Percentiles rank a stretch among this genome's conserved stretches.
Evolutionary conservation across 306 rosid genomes (phyloP).

Genomic region (Casuarina cunninghamiana): DNA sequence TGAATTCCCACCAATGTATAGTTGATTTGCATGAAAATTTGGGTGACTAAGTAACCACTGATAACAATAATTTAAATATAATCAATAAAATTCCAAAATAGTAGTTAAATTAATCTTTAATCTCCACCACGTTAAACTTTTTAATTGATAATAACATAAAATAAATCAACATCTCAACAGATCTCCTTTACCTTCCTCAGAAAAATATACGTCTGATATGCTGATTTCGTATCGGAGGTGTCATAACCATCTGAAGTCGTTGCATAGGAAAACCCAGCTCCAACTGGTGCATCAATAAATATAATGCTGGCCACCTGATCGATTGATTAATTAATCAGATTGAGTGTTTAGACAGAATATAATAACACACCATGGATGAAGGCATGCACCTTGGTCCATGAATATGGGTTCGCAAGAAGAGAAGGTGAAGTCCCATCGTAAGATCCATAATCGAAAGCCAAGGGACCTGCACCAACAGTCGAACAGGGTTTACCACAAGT

Average conservation of each 20-base stretch:
- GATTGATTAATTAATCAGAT: neutral
- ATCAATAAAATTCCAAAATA: neutral
- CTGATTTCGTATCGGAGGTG: conserved; percentile 23
- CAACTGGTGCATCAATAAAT: conserved; percentile 35
- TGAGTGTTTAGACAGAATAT: neutral
- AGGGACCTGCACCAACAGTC: conserved; percentile 21
- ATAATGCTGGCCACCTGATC: conserved; percentile 27
- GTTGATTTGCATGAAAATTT: conserved; percentile 20
- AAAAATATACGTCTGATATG: conserved; percentile 11
- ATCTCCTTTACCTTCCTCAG: conserved; percentile 25
- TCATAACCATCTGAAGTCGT: conserved; percentile 1
- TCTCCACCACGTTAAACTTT: no score
- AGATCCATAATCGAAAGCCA: conserved; percentile 7
- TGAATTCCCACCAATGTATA: conserved; percentile 30
- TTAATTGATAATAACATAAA: neutral
- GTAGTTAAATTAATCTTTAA: no score
- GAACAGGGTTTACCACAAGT: neutral
- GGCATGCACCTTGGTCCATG: conserved; percentile 22
- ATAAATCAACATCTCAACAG: neutral
- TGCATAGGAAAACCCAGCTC: conserved; percentile 33
- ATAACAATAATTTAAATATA: neutral
- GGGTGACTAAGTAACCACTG: conserved; percentile 26
- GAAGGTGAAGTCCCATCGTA: conserved; percentile 9
- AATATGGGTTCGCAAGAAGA: neutral
- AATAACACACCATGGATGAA: neutral